Evolutionary conservation across 225 moss, liverwort and hornwort species (phyloP).

Genomic region (Neckera pumila): DNA sequence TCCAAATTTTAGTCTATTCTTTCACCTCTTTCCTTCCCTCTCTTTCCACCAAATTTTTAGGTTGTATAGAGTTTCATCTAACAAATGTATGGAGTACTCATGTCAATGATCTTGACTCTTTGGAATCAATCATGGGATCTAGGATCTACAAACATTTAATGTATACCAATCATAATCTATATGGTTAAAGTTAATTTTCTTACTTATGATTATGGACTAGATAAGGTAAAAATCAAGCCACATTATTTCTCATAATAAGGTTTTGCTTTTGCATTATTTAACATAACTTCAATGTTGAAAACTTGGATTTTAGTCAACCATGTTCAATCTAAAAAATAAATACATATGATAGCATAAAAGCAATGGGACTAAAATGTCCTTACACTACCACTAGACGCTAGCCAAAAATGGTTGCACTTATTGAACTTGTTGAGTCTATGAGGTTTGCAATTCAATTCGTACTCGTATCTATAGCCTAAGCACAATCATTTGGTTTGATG

Average conservation of each 20-base stretch:
- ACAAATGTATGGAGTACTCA: background rate
- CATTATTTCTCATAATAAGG: background rate
- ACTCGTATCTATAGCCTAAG: accelerated
- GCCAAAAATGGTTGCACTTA: background rate
- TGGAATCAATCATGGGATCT: background rate
- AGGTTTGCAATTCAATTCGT: background rate
- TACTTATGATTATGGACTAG: background rate
- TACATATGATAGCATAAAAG: background rate
- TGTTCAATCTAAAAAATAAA: background rate
- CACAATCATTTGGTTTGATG: background rate
- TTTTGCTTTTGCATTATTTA: background rate
- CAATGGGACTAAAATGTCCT: background rate
- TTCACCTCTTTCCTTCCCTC: accelerated
- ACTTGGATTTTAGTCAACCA: background rate
- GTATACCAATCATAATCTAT: background rate
- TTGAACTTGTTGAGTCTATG: accelerated
- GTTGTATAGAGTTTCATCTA: background rate
- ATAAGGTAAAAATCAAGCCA: background rate
- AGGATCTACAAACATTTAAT: background rate
- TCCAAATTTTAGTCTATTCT: too few species aligned
- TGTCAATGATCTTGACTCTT: background rate
- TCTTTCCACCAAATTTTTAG: too few species aligned
- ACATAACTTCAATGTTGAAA: background rate
- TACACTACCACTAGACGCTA: accelerated
- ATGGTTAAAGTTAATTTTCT: background rate